phyloP scores from a whole-genome alignment of 2,329 filamentous ascomycete genomes.

The Tetracladium maxilliforme region DNA sequence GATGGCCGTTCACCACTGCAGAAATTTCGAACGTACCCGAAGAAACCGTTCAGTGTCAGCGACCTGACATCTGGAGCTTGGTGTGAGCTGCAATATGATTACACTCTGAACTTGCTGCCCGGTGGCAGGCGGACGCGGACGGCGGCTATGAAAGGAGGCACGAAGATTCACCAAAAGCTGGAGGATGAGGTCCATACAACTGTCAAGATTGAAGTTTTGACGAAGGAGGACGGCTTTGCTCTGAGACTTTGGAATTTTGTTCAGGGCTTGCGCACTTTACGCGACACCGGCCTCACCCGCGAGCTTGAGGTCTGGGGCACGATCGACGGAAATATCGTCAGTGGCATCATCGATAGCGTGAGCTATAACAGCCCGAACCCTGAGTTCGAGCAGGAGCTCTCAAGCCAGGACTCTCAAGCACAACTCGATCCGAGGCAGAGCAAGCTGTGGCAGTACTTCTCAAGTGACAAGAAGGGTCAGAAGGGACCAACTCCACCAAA shows the following conservation, averaged over 20 bases:
- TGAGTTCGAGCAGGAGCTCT: conserved; percentile 48
- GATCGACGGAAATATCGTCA: conserved; percentile 69
- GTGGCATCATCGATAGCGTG: conserved; percentile 79
- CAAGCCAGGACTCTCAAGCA: not conserved
- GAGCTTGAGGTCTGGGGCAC: conserved; percentile 78
- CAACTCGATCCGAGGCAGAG: not conserved
- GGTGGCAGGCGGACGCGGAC: conserved; percentile 65
- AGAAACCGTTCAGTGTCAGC: conserved; percentile 71
- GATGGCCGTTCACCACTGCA: conserved; percentile 52
- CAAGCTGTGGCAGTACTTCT: not conserved
- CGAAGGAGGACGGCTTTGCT: conserved; percentile 70
- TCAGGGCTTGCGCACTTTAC: conserved; percentile 63
- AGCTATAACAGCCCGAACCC: conserved; percentile 64
- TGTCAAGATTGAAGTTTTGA: conserved; percentile 56
- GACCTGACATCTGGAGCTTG: conserved; percentile 82
- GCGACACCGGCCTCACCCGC: conserved; percentile 56
- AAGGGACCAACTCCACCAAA: too few relatives aligned
- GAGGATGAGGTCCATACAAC: conserved; percentile 76
- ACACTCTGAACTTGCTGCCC: conserved; percentile 64
- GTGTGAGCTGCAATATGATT: conserved; percentile 93
- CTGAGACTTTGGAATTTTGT: conserved; percentile 83
- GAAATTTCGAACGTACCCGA: conserved; percentile 63
- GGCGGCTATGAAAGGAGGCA: conserved; percentile 70
- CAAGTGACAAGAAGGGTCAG: conserved; percentile 18
- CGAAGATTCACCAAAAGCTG: conserved; percentile 63